Conservation (phyloP, 2,329 filamentous ascomycete species). For the Lizonia empirigonia region DNA sequence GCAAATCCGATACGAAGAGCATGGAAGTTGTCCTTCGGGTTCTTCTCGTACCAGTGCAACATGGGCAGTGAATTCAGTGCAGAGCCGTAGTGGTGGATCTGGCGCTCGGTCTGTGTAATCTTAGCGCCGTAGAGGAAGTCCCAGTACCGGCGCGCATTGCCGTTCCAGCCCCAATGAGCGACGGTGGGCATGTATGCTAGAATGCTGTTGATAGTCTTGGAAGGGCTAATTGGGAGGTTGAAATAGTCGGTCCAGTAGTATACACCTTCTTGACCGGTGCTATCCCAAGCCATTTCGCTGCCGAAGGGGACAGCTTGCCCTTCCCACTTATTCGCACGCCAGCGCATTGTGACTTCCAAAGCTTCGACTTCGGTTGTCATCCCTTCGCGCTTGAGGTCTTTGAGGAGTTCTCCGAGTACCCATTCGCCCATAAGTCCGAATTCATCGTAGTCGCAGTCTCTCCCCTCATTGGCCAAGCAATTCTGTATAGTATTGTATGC, state of each 20-base stretch:
- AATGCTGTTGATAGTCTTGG: slow-evolving; percentile 62
- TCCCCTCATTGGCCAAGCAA: slow-evolving; percentile 45
- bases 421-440: slow-evolving; percentile 66
- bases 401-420: slow-evolving; percentile 60
- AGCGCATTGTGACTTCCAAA: slow-evolving; percentile 56
- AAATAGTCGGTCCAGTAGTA: slow-evolving; percentile 66
- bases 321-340: slow-evolving; percentile 59
- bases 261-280: slow-evolving; percentile 65
- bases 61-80: slow-evolving; percentile 63
- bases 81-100: slow-evolving; percentile 67
- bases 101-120: slow-evolving; percentile 51
- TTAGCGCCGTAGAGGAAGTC: slow-evolving; percentile 60
- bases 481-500: slow-evolving; percentile 58
- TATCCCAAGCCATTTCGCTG: slow-evolving; percentile 68
- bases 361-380: slow-evolving; percentile 48
- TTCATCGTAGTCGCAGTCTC: slow-evolving; percentile 50
- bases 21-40: slow-evolving; percentile 54
- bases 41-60: slow-evolving; percentile 57
- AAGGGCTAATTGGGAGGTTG: slow-evolving; percentile 51
- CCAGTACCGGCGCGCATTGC: slow-evolving; percentile 66
- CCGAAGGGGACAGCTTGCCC: slow-evolving; percentile 60
- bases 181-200: slow-evolving; percentile 63
- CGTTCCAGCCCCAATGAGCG: slow-evolving; percentile 67
- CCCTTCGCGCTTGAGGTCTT: slow-evolving; percentile 58
- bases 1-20: slow-evolving; percentile 61